Evolutionary conservation across 2,329 filamentous ascomycete species (phyloP).

Genomic region (Acrocalymma vagum): DNA sequence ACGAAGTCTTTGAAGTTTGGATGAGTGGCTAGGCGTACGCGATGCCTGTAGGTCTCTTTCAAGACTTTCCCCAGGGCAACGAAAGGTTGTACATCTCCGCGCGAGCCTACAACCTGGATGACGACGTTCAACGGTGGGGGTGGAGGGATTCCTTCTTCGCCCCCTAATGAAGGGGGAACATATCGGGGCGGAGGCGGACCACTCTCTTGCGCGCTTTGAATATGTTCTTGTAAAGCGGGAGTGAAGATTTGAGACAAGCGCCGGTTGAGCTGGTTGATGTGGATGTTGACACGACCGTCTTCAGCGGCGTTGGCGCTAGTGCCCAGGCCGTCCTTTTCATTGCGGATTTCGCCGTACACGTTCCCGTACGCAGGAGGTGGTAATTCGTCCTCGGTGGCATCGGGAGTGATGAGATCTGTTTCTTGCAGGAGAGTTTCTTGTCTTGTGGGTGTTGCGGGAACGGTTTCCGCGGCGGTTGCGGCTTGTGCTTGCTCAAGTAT

Average conservation of each 20-base stretch:
- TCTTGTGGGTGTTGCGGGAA: slow-evolving; percentile 28
- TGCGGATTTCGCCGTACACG: slow-evolving; percentile 38
- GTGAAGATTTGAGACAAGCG: slow-evolving; percentile 30
- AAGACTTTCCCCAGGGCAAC: slow-evolving; percentile 65
- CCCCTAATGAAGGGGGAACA: slow-evolving; percentile 17
- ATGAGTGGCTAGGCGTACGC: slow-evolving; percentile 41
- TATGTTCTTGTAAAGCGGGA: slow-evolving; percentile 20
- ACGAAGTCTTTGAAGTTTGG: slow-evolving; percentile 27
- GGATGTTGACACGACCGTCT: slow-evolving; percentile 38
- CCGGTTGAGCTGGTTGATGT: slow-evolving; percentile 30
- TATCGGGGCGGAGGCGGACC: slow-evolving; percentile 13
- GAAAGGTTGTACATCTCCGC: slow-evolving; percentile 68
- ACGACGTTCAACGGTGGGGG: slow-evolving; percentile 58
- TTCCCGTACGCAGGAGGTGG: slow-evolving; percentile 42
- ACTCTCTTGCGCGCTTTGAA: slow-evolving; percentile 18
- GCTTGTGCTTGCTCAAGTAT: slow-evolving; percentile 41
- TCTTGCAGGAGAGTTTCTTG: slow-evolving; percentile 28
- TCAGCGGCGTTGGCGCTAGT: slow-evolving; percentile 56
- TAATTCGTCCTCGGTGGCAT: slow-evolving; percentile 28
- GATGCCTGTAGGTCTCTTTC: slow-evolving; percentile 28
- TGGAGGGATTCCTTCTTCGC: slow-evolving; percentile 6
- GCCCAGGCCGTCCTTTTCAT: slow-evolving; percentile 38
- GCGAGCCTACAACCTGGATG: slow-evolving; percentile 63
- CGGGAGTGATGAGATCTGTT: slow-evolving; percentile 25
- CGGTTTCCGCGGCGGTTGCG: slow-evolving; percentile 28